Conservation (phyloP, 176 grass and related monocot species). For the Cenchrus purpureus region DNA sequence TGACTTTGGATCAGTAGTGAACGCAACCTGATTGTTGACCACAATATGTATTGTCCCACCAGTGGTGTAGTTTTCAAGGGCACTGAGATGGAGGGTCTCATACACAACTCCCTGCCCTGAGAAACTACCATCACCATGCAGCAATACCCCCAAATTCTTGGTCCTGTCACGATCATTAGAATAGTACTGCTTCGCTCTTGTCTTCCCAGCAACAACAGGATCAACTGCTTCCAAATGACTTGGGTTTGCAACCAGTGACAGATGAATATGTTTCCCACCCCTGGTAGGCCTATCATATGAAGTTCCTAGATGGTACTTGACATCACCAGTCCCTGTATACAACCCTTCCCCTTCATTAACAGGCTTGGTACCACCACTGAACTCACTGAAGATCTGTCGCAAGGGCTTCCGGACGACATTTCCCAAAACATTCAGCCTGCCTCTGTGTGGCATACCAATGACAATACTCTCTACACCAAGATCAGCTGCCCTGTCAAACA, state of each 20-base stretch:
- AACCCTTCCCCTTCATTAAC: slow-evolving; percentile 79
- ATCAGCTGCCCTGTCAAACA: slow-evolving; percentile 92
- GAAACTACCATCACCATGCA: slow-evolving; percentile 99
- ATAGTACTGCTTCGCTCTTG: slow-evolving; percentile 91
- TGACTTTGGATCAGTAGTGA: slow-evolving; percentile 72
- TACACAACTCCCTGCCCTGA: slow-evolving; percentile 96
- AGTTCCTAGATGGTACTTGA: slow-evolving; percentile 96
- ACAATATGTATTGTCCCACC: slow-evolving; percentile 92
- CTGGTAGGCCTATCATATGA: slow-evolving; percentile 94
- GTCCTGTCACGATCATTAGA: slow-evolving; percentile 93
- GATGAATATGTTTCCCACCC: slow-evolving; percentile 87
- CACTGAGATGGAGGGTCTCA: slow-evolving; percentile 95
- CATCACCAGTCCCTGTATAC: slow-evolving; percentile 97
- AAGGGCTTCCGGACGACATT: slow-evolving; percentile 96
- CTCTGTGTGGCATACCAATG: slow-evolving; percentile 98
- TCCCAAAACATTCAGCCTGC: slow-evolving; percentile 89
- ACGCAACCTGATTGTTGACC: slow-evolving; percentile 79
- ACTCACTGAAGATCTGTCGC: slow-evolving; percentile 94
- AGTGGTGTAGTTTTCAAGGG: slow-evolving; percentile 91
- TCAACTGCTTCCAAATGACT: slow-evolving; percentile 98
- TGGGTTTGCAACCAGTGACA: slow-evolving; percentile 90
- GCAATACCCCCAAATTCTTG: slow-evolving; percentile 80
- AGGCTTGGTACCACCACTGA: slow-evolving; percentile 91
- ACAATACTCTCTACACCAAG: slow-evolving; percentile 89
- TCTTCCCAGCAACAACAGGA: slow-evolving; percentile 92